Conservation (phyloP, 2,329 filamentous ascomycete species). For the Colletotrichum incanum region DNA sequence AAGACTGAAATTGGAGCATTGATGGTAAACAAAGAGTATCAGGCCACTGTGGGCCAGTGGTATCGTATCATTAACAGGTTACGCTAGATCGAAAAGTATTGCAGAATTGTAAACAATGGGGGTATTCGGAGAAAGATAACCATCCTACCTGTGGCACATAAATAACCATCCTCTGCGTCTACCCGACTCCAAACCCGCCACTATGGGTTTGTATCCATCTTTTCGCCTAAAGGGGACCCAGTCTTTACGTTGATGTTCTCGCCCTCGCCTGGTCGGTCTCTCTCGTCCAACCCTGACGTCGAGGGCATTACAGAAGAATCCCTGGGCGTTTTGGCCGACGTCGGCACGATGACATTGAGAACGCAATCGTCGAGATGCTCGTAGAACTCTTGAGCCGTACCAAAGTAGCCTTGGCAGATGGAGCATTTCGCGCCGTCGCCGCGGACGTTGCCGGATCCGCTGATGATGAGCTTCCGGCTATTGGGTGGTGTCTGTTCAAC, state of each 20-base stretch:
- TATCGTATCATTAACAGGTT: conserved; percentile 36
- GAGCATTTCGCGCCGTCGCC: conserved; percentile 86
- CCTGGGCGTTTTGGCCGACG: conserved; percentile 36
- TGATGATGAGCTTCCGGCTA: conserved; percentile 79
- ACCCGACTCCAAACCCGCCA: conserved; percentile 13
- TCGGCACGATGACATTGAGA: conserved; percentile 70
- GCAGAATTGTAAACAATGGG: conserved; percentile 22
- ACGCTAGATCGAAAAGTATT: conserved; percentile 18
- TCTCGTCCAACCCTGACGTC: conserved; percentile 29
- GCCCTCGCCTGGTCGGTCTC: conserved; percentile 22
- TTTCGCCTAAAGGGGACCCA: conserved; percentile 32
- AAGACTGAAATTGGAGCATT: not conserved
- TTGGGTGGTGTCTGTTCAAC: conserved; percentile 96
- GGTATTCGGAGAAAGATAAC: conserved; percentile 34
- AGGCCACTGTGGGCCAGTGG: conserved; percentile 5
- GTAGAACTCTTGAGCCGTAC: conserved; percentile 95
- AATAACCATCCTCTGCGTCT: conserved; percentile 13
- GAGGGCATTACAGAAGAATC: conserved; percentile 32
- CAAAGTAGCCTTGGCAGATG: conserved; percentile 86
- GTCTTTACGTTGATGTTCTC: conserved; percentile 22
- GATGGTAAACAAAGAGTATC: not conserved
- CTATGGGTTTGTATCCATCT: conserved; percentile 41
- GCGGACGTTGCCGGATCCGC: conserved; percentile 44
- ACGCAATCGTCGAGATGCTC: conserved; percentile 87
- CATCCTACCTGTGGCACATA: conserved; percentile 24